Conservation (phyloP, 2,329 filamentous ascomycete genomes). For the Epichloe baconii region DNA sequence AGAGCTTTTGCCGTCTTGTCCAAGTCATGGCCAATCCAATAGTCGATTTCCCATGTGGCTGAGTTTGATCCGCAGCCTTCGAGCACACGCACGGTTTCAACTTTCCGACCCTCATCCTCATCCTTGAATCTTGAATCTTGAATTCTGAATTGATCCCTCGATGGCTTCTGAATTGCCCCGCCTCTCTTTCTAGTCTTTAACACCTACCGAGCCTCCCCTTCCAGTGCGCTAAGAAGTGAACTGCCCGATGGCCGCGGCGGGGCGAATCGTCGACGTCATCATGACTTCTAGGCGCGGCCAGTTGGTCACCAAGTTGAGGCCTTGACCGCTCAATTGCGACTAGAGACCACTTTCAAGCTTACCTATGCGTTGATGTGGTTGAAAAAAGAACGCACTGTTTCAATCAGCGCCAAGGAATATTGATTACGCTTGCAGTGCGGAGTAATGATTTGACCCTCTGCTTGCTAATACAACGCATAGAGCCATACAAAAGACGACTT, state of each 20-base stretch:
- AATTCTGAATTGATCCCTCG: too few species aligned
- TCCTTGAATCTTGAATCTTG: too few species aligned
- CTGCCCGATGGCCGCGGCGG: too few species aligned
- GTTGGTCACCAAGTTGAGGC: not conserved
- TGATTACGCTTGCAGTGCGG: too few species aligned
- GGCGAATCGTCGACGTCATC: not conserved
- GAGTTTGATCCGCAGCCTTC: not conserved
- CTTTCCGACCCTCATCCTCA: not conserved
- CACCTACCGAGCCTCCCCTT: too few species aligned
- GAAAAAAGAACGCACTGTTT: not conserved
- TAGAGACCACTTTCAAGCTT: not conserved
- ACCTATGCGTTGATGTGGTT: not conserved
- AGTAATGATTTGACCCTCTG: too few species aligned
- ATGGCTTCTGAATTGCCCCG: too few species aligned
- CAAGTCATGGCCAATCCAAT: not conserved
- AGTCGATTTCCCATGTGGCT: not conserved
- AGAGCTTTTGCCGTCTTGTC: not conserved
- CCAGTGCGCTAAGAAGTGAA: too few species aligned
- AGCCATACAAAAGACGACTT: too few species aligned
- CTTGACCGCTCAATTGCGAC: not conserved
- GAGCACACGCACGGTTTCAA: not conserved
- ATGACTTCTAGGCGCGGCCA: too few species aligned
- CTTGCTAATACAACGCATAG: too few species aligned
- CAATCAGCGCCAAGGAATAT: not conserved
- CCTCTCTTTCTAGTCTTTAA: too few species aligned